Percentiles rank a stretch among this genome's conserved stretches.
phyloP scores from a whole-genome alignment of 2,329 filamentous ascomycete species.

The Knufia fluminis region DNA sequence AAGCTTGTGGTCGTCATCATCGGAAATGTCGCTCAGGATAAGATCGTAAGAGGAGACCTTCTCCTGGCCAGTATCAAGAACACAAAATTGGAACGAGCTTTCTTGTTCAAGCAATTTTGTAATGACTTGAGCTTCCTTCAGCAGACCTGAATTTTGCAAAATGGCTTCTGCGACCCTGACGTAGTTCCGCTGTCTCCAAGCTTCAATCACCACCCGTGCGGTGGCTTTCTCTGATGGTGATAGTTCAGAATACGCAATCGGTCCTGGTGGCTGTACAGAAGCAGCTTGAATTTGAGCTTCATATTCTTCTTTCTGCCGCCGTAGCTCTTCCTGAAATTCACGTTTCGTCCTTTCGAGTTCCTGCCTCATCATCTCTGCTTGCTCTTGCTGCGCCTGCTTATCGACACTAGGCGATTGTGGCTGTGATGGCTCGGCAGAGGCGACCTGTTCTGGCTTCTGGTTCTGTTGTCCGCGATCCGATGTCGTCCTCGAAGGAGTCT shows the following conservation, averaged over 20 bases:
- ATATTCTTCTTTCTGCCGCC: constrained; percentile 72
- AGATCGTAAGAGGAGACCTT: constrained; percentile 94
- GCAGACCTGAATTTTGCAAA: constrained; percentile 71
- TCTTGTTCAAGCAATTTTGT: constrained; percentile 90
- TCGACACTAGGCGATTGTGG: constrained; percentile 55
- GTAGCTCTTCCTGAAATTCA: constrained; percentile 80
- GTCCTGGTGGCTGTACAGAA: constrained; percentile 34
- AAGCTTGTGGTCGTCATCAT: constrained; percentile 74
- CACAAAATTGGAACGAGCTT: constrained; percentile 88
- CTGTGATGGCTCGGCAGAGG: constrained; percentile 54
- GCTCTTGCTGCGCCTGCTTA: constrained; percentile 75
- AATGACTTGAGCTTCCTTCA: constrained; percentile 98
- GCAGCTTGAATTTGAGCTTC: constrained; percentile 75
- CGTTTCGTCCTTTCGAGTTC: constrained; percentile 67
- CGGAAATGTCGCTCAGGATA: constrained; percentile 79
- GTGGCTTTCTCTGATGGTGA: constrained; percentile 62
- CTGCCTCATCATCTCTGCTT: constrained; percentile 68
- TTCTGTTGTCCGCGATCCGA: not conserved
- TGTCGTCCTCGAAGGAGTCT: not conserved
- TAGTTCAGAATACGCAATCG: constrained; percentile 41
- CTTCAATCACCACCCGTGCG: constrained; percentile 56
- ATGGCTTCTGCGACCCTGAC: constrained; percentile 91
- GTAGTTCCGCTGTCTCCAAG: constrained; percentile 78
- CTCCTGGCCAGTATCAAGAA: constrained; percentile 79
- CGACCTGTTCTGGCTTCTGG: constrained; percentile 62